Evolutionary conservation across 139 green algal genomes (phyloP), one percentile per base, ranked within the genome.

Genomic region (Raphidocelis subcapitata): DNA sequence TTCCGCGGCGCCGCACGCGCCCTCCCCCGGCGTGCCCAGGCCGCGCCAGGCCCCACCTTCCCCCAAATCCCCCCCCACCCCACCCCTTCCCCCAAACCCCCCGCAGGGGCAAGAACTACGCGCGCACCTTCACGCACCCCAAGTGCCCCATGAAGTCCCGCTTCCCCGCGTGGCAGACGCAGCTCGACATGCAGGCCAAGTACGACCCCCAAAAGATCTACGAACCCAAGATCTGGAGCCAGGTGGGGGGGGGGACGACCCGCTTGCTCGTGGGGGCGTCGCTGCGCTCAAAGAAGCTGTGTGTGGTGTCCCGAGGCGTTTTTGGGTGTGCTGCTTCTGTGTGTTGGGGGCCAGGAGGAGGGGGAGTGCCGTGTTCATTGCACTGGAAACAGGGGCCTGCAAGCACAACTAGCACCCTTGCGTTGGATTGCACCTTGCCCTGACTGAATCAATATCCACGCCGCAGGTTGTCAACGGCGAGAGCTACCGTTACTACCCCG

Each of bases 61-160:
- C 29, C 8, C 57, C 3, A 8, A 29, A n/a, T 5, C 54, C 0
- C 16, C 29, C 21, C 55, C 26, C 12, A 32, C n/a, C n/a, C n/a
- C n/a, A n/a, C n/a, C n/a, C n/a, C 20, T 63, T 16, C 14, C 56
- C 24, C 28, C 24, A 18, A 63, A 52, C 61, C 61, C 16, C 20
- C 5, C 20, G 61, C 32, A 46, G 33, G 46, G 60, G 70, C 29
- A 77, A 77, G 46, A 75, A 77, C 46, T 64, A 14, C 16, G 8
- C 15, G 26, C 18, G 60, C 4, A 77, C 70, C 21, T 77, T 77
- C 61, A 77, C 70, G 16, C 62, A 68, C 63, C 70, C 70, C 18
- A 55, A 49, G 8, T 77, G 70, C 60, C 49, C 33, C 60, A 44
- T 77, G 23, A 3, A 8, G 12, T 21, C 62, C 26, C 32, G 47